These are phyloP conservation scores for Pichiaceae sp. DNA, from an alignment of 1,139 yeast species.

Conservation along the genomic window DNA sequence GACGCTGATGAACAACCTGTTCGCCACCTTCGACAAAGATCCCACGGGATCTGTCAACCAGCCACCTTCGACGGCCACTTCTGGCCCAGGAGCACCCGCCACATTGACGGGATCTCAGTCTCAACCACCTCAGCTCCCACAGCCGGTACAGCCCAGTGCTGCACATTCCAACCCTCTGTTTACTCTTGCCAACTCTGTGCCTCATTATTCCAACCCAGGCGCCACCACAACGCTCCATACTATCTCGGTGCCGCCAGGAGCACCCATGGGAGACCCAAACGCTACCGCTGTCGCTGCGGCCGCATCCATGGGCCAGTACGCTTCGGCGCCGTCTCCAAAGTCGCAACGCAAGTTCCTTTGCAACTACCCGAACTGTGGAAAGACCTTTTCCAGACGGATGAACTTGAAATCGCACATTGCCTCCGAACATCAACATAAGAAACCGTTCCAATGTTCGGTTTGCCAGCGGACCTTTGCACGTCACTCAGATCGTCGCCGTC, in stretches of 20 bases:
- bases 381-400: conserved; percentile 23
- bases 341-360: conserved; percentile 60
- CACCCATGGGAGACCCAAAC: background rate
- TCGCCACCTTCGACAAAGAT: background rate
- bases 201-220: background rate
- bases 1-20: conserved; percentile 5
- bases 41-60: too few relatives aligned
- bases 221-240: background rate
- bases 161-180: conserved; percentile 11
- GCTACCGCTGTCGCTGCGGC: conserved; percentile 1
- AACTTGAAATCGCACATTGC: conserved; percentile 23
- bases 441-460: conserved; percentile 21
- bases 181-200: conserved; percentile 18
- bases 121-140: too few relatives aligned
- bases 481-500: conserved; percentile 24
- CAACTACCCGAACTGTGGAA: conserved; percentile 32
- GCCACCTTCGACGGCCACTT: conserved; percentile 1
- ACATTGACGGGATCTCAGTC: background rate
- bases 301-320: background rate
- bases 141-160: too few relatives aligned
- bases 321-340: too few relatives aligned
- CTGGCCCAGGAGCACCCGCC: conserved; percentile 2
- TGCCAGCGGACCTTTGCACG: conserved; percentile 23
- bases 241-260: too few relatives aligned
- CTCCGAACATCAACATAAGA: conserved; percentile 23